Conservation (phyloP, 495 filamentous ascomycete genomes). For the Aspergillus leporis region DNA sequence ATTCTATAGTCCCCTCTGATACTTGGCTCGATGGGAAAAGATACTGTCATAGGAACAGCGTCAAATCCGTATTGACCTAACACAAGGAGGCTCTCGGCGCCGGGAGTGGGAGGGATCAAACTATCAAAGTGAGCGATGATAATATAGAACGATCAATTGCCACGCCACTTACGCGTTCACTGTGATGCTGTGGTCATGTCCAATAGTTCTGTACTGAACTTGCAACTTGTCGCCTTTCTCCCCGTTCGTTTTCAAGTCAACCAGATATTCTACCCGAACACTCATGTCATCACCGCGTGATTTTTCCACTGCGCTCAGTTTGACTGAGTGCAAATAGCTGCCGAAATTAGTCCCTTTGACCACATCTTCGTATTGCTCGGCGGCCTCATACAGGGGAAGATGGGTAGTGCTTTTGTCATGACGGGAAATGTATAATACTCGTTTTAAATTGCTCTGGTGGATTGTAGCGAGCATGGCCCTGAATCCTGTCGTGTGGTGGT, state of each 20-base stretch:
- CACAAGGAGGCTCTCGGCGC: neutral
- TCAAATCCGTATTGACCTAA: neutral
- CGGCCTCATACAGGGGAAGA: constrained; percentile 6
- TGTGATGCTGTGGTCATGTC: neutral
- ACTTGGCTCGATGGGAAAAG: constrained; percentile 1
- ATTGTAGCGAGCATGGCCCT: neutral
- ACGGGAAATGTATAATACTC: constrained; percentile 3
- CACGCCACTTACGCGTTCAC: neutral
- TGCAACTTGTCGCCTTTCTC: neutral
- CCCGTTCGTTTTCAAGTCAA: neutral
- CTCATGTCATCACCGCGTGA: neutral
- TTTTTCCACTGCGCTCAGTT: neutral
- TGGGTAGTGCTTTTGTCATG: neutral
- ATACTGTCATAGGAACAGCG: neutral
- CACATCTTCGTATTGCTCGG: neutral
- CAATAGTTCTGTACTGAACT: neutral
- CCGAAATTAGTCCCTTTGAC: neutral
- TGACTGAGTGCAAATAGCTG: neutral
- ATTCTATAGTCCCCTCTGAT: constrained; percentile 5
- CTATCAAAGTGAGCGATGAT: neutral
- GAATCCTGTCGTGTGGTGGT: neutral
- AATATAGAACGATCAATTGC: neutral
- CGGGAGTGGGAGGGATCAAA: neutral
- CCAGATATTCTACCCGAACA: neutral
- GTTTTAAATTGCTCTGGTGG: neutral